Base-by-base conservation (phyloP, 2,329 filamentous ascomycete genomes). In the Phyllosticta citribraziliensis region DNA sequence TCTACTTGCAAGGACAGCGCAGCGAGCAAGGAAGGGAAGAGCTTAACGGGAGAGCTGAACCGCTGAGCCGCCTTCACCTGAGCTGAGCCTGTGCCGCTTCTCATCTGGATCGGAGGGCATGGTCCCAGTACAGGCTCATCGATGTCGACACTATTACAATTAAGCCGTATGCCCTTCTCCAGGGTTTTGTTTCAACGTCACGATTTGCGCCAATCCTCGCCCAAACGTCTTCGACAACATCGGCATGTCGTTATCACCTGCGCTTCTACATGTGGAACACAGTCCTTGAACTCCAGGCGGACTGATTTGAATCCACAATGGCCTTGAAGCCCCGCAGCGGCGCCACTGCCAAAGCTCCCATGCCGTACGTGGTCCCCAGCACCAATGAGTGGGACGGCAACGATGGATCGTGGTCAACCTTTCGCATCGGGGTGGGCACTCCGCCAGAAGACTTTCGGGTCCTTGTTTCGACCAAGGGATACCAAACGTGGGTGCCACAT, bases 391-490 rank as follows among this genome's bases (percentile, higher is more conserved):
- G 74, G 63, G 73, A 76, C 47, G 75, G 75, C 56, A 70, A 74
- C 59, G 74, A 77, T 66, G 75, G 75, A 1, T 65, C 62, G 53
- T 77, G 75, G 75, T 75, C 72, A 54, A 74, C 73, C 2, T 77
- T 77, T 65, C 67, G 69, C n/a, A 67, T 76, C 47, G 70, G 67
- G 54, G 71, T 76, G 1, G 75, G 75, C 3, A 72, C 68, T 35
- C 74, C 74, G 25, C 70, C 69, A 25, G 74, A 76, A 61, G 70
- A 74, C 47, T 72, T 74, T 30, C 68, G 70, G n/a, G 68, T 74
- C 8, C 64, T 73, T 27, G 67, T 72, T 5, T 72, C 73, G 11
- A 72, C 71, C n/a, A 66, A 72, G 62, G 63, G 71, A 63, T 64
- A 66, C 61, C 64, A 69, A 65, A 68, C 70, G 57, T 67, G 68